Evolutionary conservation across 2,329 filamentous ascomycete genomes (phyloP), one percentile per base, ranked within the genome.

Genomic region (Apiospora koreana): DNA sequence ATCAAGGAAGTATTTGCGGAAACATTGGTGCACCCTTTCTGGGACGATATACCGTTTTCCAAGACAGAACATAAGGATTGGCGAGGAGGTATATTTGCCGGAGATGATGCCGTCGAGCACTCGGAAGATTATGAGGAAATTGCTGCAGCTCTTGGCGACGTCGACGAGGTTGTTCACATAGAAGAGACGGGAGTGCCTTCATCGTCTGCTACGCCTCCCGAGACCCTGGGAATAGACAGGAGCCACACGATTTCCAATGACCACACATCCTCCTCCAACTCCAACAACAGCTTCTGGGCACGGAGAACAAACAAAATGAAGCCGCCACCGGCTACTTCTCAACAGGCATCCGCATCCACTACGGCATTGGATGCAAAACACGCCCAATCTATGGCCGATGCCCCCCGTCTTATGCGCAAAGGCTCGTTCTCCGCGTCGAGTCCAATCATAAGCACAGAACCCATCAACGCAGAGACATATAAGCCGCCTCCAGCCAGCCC

Each of bases 1-100:
- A 98, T 99, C 79, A 93, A 97, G 77, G 95, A 98, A 80, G 94
- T 98, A 10, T 87, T 99, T 71, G 93, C 93, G 12, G 96, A 99
- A 82, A 97, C 94, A 1, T 81, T 98, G 25, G 96, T 99, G 2
- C 85, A 92, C 69, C 96, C 96, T 0, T 97, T 97, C 78, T 99
- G 96, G 95, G 96, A 99, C 74, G 96, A 99, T 79, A 88, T 94
- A 31, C 94, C 96, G 0, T 98, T 99, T 80, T 92, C 94, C 78
- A 90, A 93, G 75, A 98, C 94, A 0, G 87, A 91, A 69, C 85
- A 89, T 70, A 94, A 97, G 79, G 83, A 85, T 25, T 94, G 94
- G 86, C 88, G 96, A 75, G 96, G 95, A 14, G 96, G 96, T 0
- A 92, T 98, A 25, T 99, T 90, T 77, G 85, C 87, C 42, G 85